A percentile compares a stretch with the other conserved stretches of the same genome.
These are phyloP conservation scores for Apophysomyces ossiformis DNA, from an alignment of 371 early-diverging fungal genomes.

Conservation along the genomic window DNA sequence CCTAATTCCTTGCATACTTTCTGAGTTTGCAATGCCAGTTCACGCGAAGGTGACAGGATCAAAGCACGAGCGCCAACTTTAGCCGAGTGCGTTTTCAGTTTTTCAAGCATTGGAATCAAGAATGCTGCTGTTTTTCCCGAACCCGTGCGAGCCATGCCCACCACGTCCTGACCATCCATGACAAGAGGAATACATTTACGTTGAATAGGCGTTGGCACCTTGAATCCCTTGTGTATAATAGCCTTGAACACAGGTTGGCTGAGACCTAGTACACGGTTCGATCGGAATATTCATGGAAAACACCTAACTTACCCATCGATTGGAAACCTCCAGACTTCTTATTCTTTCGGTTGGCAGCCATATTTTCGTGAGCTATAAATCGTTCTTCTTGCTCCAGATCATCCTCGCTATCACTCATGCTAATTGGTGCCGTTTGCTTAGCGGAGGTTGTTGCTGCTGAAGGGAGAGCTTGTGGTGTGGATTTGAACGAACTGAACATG, in stretches of 20 bases:
- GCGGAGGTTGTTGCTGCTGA: constrained; percentile 16
- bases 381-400: constrained; percentile 46
- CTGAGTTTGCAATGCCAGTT: constrained; percentile 96
- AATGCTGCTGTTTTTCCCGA: constrained; percentile 99
- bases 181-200: constrained; percentile 94
- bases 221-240: constrained; percentile 90
- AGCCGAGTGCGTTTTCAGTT: constrained; percentile 86
- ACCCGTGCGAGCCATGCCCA: constrained; percentile 98
- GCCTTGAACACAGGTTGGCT: constrained; percentile 83
- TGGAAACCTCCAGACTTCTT: constrained; percentile 97
- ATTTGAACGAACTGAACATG: constrained; percentile 40
- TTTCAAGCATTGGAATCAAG: constrained; percentile 93
- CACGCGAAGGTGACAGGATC: constrained; percentile 92
- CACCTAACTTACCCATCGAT: constrained; percentile 81
- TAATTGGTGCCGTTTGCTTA: constrained; percentile 20
- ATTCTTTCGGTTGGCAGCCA: constrained; percentile 82
- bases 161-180: constrained; percentile 90
- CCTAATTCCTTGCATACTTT: constrained; percentile 90
- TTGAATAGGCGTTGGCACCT: constrained; percentile 99
- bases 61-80: constrained; percentile 89
- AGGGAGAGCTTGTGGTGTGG: constrained; percentile 14
- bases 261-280: constrained; percentile 51
- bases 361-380: constrained; percentile 55
- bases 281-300: constrained; percentile 4
- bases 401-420: constrained; percentile 37